Percentiles rank a stretch among this genome's conserved stretches.
phyloP scores from a whole-genome alignment of 2,329 filamentous ascomycete genomes.

The Ophioceras dolichostomum region DNA sequence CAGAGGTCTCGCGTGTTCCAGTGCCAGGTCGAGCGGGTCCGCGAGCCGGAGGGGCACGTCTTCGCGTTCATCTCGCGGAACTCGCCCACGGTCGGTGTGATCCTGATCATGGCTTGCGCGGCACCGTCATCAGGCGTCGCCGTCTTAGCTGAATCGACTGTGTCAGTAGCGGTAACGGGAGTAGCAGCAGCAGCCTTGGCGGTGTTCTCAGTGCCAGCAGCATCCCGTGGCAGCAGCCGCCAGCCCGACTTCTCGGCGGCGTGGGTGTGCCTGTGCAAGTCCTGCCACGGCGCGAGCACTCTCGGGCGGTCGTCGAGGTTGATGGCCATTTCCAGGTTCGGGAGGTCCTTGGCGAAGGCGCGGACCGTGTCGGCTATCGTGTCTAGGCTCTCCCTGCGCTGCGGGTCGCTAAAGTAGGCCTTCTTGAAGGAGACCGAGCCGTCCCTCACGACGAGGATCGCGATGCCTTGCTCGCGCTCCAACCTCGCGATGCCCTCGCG shows the following conservation, averaged over 20 bases:
- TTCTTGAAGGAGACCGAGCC: constrained; percentile 41
- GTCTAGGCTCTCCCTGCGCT: constrained; percentile 23
- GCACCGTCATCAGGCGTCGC: not conserved
- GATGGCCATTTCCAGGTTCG: constrained; percentile 75
- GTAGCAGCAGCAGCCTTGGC: not conserved
- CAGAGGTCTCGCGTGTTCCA: constrained; percentile 58
- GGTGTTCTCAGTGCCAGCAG: constrained; percentile 32
- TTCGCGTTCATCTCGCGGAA: constrained; percentile 25
- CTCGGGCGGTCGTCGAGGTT: constrained; percentile 68
- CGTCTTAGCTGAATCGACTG: not conserved
- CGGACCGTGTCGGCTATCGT: constrained; percentile 54
- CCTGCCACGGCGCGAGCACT: constrained; percentile 58
- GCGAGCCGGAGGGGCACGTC: constrained; percentile 50
- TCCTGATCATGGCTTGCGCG: too few species aligned
- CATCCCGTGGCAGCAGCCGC: not conserved
- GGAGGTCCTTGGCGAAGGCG: constrained; percentile 58
- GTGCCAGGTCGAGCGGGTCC: constrained; percentile 41
- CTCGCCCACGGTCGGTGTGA: constrained; percentile 15
- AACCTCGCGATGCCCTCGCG: constrained; percentile 40
- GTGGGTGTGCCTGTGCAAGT: constrained; percentile 23
- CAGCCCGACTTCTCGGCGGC: not conserved
- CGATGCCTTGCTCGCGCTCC: constrained; percentile 28
- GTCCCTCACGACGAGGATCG: constrained; percentile 45
- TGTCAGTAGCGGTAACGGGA: too few species aligned
- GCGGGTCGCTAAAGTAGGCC: constrained; percentile 14